Evolutionary conservation across 371 early-diverging fungal species (phyloP).

Genomic region (Syncephalastrum contaminatum): DNA sequence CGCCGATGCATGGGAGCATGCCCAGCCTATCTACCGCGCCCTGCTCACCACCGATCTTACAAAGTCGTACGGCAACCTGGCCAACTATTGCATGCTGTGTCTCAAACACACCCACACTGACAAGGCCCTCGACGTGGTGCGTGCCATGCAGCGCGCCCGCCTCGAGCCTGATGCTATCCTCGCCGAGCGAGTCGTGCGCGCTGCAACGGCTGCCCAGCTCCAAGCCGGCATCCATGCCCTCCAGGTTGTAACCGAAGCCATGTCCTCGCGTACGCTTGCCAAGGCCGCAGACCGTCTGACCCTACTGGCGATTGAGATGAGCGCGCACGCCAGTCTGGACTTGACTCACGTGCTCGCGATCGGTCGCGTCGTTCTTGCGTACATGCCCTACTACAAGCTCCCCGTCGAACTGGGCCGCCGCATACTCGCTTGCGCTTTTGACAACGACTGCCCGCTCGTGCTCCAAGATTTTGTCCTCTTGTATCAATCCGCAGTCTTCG

Average conservation of each 20-base stretch:
- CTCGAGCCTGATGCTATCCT: constrained; percentile 17
- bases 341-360: constrained; percentile 1
- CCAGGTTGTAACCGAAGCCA: constrained; percentile 19
- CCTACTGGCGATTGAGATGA: constrained; percentile 9
- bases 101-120: constrained; percentile 17
- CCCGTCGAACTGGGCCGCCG: constrained; percentile 10
- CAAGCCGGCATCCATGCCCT: constrained; percentile 28
- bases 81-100: constrained; percentile 42
- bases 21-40: constrained; percentile 24
- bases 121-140: constrained; percentile 25
- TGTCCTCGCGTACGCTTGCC: constrained; percentile 25
- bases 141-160: constrained; percentile 24
- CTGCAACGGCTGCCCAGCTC: constrained; percentile 12
- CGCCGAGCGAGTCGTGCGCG: constrained; percentile 12
- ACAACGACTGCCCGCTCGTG: too few species aligned
- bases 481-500: constrained; percentile 1
- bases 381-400: constrained; percentile 10
- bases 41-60: constrained; percentile 36
- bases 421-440: background rate
- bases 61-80: constrained; percentile 45
- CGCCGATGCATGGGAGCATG: constrained; percentile 11
- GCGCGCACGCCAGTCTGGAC: background rate
- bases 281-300: constrained; percentile 25
- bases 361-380: constrained; percentile 1
- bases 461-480: constrained; percentile 1